Evolutionary conservation across 2,329 filamentous ascomycete genomes (phyloP).

Genomic region (Colletotrichum euphorbiae): DNA sequence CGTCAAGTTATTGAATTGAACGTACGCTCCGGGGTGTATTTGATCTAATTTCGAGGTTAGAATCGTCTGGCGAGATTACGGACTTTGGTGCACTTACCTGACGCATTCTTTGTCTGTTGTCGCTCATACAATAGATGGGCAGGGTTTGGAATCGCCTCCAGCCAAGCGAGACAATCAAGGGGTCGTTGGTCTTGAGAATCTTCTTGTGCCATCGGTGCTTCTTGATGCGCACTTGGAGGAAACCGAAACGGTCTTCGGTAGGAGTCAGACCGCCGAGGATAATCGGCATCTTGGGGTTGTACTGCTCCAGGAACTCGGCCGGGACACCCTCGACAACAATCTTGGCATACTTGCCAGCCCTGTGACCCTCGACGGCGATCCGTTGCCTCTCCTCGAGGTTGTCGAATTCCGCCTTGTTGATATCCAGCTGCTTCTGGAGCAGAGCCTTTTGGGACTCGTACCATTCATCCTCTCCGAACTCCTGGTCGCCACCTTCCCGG

Average conservation of each 20-base stretch:
- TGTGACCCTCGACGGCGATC: conserved; percentile 87
- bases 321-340: conserved; percentile 91
- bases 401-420: conserved; percentile 95
- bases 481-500: conserved; percentile 75
- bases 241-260: conserved; percentile 96
- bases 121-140: conserved; percentile 94
- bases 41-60: conserved; percentile 59
- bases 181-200: conserved; percentile 98
- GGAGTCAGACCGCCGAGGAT: conserved; percentile 91
- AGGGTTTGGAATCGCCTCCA: conserved; percentile 95
- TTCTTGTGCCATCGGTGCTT: conserved; percentile 99
- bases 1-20: too few species aligned
- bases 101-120: conserved; percentile 79
- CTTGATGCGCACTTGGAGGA: conserved; percentile 96
- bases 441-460: conserved; percentile 96
- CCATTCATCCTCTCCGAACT: conserved; percentile 98
- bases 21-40: conserved; percentile 89
- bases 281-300: conserved; percentile 84
- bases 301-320: conserved; percentile 87
- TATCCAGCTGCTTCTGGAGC: conserved; percentile 94
- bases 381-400: conserved; percentile 86
- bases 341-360: conserved; percentile 92
- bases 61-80: too few species aligned
- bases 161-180: conserved; percentile 94
- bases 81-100: too few species aligned